Base-by-base conservation (phyloP, 2,329 filamentous ascomycete genomes). In the Mariannaea sp. region DNA sequence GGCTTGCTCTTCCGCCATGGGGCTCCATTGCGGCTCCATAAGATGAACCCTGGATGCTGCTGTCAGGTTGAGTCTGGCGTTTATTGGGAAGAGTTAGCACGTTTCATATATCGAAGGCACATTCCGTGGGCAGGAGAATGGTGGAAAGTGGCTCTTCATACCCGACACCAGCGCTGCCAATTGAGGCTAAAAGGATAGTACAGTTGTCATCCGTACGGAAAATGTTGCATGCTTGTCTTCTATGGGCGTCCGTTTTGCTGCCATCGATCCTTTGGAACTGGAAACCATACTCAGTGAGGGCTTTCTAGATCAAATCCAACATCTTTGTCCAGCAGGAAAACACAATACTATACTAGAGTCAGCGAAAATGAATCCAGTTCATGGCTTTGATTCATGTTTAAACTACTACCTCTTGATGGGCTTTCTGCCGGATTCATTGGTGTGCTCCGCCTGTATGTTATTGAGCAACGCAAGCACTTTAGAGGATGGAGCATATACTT, bases 161-260 rank as follows among this genome's bases (percentile, higher is more conserved):
- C 70, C 70, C 70, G 32, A 69, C 67, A 5, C 62, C 68, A 5
- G 60, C 66, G n/a, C 61, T 66, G 1, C 55, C 66, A 38, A 72
- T 66, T 7, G 57, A 67, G 20, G 70, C 65, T 9, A 73, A 64
- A 40, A 73, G 62, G 1, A 70, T 58, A 5, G 10, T 56, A 44
- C 60, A 62, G 7, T 30, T 45, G 30, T 33, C 30, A 33, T 33
- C 13, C 5, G 30, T 33, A n/a, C 30, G 30, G 13, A 33, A 33
- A 5, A n/a, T n/a, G 7, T n/a, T 7, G 30, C 7, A n/a, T 9
- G 30, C 1, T 48, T 35, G 45, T 67, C 49, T 9, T 54, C 20
- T 13, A 19, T 58, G 46, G 66, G 68, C 10, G 17, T 9, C 5
- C 41, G 36, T 3, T 67, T 39, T 6, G 60, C 59, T 4, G 14